phyloP scores from a whole-genome alignment of 257 asterid species.

The Solanum sejunctum region DNA sequence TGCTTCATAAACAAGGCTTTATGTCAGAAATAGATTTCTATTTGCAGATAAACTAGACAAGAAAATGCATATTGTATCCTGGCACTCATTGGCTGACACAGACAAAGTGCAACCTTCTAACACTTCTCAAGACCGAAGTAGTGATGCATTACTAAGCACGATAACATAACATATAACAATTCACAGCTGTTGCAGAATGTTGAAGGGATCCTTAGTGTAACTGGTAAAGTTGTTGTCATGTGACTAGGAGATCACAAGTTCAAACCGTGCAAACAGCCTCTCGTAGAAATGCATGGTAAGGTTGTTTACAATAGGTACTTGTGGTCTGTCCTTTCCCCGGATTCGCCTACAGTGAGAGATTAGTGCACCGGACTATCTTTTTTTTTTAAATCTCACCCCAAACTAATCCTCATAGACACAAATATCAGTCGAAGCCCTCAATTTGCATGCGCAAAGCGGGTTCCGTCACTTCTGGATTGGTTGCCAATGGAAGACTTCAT shows the following conservation, averaged over 20 bases:
- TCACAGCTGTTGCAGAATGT: neutral
- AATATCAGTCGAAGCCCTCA: neutral
- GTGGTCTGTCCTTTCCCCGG: neutral
- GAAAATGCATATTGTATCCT: neutral
- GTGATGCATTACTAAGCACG: neutral
- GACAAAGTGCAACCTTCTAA: neutral
- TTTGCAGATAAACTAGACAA: neutral
- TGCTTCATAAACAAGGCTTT: conserved; percentile 34
- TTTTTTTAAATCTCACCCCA: neutral
- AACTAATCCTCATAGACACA: neutral
- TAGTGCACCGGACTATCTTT: neutral
- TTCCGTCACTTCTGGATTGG: neutral
- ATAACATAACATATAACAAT: neutral
- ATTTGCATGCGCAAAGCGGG: neutral
- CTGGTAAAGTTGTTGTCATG: neutral
- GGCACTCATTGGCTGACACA: neutral
- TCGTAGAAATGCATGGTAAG: neutral
- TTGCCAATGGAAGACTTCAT: neutral
- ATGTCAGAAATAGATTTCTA: neutral
- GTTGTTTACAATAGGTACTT: neutral
- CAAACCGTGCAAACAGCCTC: neutral
- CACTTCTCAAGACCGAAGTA: neutral
- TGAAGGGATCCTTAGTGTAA: neutral
- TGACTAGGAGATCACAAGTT: neutral
- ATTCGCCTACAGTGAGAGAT: neutral